These are phyloP conservation scores for Entomortierella parvispora DNA, from an alignment of 192 early-diverging fungal genomes.

Conservation along the genomic window DNA sequence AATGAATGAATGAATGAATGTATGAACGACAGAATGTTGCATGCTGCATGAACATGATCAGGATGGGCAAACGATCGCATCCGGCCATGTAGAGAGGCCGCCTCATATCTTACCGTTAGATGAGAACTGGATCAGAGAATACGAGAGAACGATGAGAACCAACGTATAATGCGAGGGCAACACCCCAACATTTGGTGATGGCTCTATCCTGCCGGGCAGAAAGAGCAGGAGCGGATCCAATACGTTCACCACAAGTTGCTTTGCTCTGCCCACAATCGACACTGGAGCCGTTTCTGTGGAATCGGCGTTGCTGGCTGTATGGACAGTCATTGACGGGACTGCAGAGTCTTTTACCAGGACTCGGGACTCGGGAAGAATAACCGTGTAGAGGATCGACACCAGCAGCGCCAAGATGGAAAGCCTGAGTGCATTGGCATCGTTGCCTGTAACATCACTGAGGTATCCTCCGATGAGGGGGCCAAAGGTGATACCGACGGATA, in stretches of 20 bases:
- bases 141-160: background rate
- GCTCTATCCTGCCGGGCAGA: constrained; percentile 14
- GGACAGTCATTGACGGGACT: no score
- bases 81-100: no score
- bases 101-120: background rate
- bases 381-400: background rate
- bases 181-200: background rate
- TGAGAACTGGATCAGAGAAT: constrained; percentile 7
- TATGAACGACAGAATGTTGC: background rate
- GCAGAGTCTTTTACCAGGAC: no score
- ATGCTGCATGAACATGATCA: no score
- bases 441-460: background rate
- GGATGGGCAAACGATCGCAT: no score
- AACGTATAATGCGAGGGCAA: constrained; percentile 6
- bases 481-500: constrained; percentile 8
- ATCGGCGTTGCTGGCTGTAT: no score
- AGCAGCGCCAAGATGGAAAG: background rate
- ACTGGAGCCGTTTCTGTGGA: no score
- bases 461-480: background rate
- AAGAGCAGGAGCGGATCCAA: constrained; percentile 7
- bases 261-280: background rate
- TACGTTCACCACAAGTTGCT: background rate
- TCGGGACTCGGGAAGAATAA: constrained; percentile 12
- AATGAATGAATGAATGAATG: background rate
- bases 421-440: background rate